Conservation (phyloP, 2,329 filamentous ascomycete species). For the Colletotrichum magnum region DNA sequence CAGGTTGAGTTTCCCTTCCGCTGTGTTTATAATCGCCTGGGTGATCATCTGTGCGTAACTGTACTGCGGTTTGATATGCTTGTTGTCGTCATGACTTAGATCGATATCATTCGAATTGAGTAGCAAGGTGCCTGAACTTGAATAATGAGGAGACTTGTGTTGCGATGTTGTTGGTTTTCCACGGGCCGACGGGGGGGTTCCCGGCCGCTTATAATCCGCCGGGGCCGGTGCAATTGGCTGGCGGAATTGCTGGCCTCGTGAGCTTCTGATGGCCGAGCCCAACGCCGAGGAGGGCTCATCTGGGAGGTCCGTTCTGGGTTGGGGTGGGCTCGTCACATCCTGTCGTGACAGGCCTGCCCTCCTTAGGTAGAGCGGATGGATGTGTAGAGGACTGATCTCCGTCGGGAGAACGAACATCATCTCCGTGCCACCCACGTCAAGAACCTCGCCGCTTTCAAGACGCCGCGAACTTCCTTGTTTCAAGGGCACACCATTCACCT, state of each 20-base stretch:
- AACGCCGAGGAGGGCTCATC: conserved; percentile 39
- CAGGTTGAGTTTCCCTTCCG: conserved; percentile 90
- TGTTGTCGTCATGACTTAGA: conserved; percentile 85
- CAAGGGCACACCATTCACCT: conserved; percentile 81
- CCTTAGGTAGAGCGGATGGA: conserved; percentile 78
- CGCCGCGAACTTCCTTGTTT: conserved; percentile 76
- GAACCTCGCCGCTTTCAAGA: conserved; percentile 88
- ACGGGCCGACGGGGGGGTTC: conserved; percentile 69
- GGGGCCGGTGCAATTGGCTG: conserved; percentile 72
- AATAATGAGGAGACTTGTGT: conserved; percentile 56
- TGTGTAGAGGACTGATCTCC: conserved; percentile 74
- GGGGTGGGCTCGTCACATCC: conserved; percentile 34
- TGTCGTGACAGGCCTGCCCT: conserved; percentile 69
- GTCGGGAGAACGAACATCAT: conserved; percentile 99
- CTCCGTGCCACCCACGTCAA: conserved; percentile 92
- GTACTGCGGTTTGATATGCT: conserved; percentile 94
- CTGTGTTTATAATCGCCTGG: conserved; percentile 90
- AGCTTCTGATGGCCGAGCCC: conserved; percentile 28
- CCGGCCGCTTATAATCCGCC: conserved; percentile 72
- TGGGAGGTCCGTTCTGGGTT: conserved; percentile 36
- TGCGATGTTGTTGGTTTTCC: conserved; percentile 48
- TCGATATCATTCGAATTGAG: conserved; percentile 74
- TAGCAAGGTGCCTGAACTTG: conserved; percentile 57
- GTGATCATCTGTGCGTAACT: conserved; percentile 98
- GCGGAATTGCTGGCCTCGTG: conserved; percentile 45